These are phyloP conservation scores for Pochonia chlamydosporia DNA, from an alignment of 2,329 filamentous ascomycete species.

Conservation along the genomic window DNA sequence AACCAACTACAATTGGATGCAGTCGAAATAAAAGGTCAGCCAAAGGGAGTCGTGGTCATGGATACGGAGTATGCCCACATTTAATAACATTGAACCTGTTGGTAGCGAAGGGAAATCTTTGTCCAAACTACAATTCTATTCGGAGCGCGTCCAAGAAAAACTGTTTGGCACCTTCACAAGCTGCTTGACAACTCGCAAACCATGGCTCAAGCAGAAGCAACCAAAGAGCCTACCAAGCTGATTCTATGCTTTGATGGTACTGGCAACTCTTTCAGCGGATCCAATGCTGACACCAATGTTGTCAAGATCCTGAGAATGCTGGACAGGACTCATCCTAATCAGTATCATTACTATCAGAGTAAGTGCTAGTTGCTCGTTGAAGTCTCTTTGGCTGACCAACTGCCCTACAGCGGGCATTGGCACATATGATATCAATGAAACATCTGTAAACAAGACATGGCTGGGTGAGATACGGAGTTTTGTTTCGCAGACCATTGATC, in stretches of 20 bases:
- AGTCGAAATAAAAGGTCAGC: too few relatives aligned
- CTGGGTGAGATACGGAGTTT: slow-evolving; percentile 27
- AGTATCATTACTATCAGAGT: slow-evolving; percentile 47
- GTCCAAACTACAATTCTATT: too few relatives aligned
- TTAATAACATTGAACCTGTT: too few relatives aligned
- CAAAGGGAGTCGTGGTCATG: too few relatives aligned
- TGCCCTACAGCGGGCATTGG: slow-evolving; percentile 38
- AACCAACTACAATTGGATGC: too few relatives aligned
- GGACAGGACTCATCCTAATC: slow-evolving; percentile 35
- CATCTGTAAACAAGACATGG: slow-evolving; percentile 31
- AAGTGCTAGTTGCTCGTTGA: slow-evolving; percentile 10
- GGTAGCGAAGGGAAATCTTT: too few relatives aligned
- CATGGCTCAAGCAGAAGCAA: too few relatives aligned
- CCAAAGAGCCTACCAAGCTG: slow-evolving; percentile 30
- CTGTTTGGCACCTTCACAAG: too few relatives aligned
- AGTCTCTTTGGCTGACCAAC: not conserved
- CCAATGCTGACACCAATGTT: slow-evolving; percentile 46
- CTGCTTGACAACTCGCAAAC: too few relatives aligned
- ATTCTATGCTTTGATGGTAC: slow-evolving; percentile 45
- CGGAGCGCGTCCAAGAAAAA: too few relatives aligned
- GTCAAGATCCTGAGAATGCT: slow-evolving; percentile 44
- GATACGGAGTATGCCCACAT: too few relatives aligned
- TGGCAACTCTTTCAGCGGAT: slow-evolving; percentile 39
- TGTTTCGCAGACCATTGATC: slow-evolving; percentile 34
- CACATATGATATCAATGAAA: slow-evolving; percentile 40